Evolutionary conservation across 805 yeast genomes (phyloP).

Genomic region (Lipomyces yamanashiensis): DNA sequence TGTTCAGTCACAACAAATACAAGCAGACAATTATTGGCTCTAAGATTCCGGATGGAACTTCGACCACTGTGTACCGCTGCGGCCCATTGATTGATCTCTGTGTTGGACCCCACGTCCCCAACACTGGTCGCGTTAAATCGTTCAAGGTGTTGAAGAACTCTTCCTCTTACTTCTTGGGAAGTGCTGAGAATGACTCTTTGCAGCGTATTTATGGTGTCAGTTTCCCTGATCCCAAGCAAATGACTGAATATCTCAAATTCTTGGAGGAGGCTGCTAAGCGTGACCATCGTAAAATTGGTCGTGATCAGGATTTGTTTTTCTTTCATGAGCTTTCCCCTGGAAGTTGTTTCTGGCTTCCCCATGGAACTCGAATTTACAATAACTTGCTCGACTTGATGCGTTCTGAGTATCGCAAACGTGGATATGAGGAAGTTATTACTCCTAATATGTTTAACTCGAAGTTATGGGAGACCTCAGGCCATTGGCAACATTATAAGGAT

Average conservation of each 20-base stretch:
- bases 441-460: conserved; percentile 98
- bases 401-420: conserved; percentile 86
- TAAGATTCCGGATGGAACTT: conserved; percentile 93
- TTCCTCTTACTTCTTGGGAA: conserved; percentile 94
- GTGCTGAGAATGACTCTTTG: conserved; percentile 86
- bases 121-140: conserved; percentile 94
- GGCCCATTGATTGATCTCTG: conserved; percentile 97
- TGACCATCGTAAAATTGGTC: conserved; percentile 91
- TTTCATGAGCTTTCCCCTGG: conserved; percentile 99
- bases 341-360: conserved; percentile 98
- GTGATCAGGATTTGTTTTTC: conserved; percentile 91
- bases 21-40: conserved; percentile 83
- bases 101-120: conserved; percentile 97
- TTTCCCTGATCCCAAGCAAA: conserved; percentile 95
- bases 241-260: conserved; percentile 94
- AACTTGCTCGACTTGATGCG: conserved; percentile 79
- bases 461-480: conserved; percentile 98
- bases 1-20: conserved; percentile 96
- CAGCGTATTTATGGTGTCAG: conserved; percentile 98
- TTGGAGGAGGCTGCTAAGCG: conserved; percentile 94
- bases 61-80: conserved; percentile 96
- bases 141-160: conserved; percentile 94
- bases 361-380: conserved; percentile 96
- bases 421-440: conserved; percentile 97
- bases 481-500: conserved; percentile 97